Percentiles rank a stretch among this genome's conserved stretches.
These are phyloP conservation scores for Emydomyces testavorans DNA, from an alignment of 2,329 filamentous ascomycete genomes.

Conservation along the genomic window DNA sequence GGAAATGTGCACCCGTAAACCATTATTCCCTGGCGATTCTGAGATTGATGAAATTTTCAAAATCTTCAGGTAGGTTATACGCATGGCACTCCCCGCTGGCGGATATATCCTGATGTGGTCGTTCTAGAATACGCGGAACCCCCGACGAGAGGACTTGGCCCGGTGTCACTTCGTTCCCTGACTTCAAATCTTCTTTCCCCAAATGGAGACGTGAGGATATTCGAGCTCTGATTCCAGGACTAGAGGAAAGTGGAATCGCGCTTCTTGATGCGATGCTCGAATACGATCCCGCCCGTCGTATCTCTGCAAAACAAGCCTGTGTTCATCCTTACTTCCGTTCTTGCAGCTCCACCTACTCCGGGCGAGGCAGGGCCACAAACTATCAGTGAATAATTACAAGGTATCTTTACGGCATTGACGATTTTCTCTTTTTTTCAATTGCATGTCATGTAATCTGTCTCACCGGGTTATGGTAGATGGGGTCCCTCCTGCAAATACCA, in stretches of 20 bases:
- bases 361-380: constrained; percentile 30
- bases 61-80: constrained; percentile 61
- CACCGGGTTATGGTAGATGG: not conserved
- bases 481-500: not conserved
- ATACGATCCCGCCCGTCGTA: constrained; percentile 75
- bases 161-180: constrained; percentile 85
- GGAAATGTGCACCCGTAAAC: constrained; percentile 91
- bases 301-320: constrained; percentile 80
- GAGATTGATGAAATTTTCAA: constrained; percentile 94
- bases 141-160: constrained; percentile 75
- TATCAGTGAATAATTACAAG: constrained; percentile 27
- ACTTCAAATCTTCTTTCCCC: constrained; percentile 85
- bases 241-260: constrained; percentile 51
- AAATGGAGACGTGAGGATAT: constrained; percentile 70
- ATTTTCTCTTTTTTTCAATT: not conserved
- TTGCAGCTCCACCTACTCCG: constrained; percentile 39
- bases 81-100: not conserved
- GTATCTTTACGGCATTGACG: constrained; percentile 10
- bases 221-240: constrained; percentile 54
- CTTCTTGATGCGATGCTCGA: constrained; percentile 58
- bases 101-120: constrained; percentile 5
- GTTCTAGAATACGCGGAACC: constrained; percentile 60
- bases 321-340: constrained; percentile 69
- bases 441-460: constrained; percentile 4
- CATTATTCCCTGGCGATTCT: constrained; percentile 82